Evolutionary conservation across 208 protist species (phyloP).

Genomic region (Acanthamoeba quina): DNA sequence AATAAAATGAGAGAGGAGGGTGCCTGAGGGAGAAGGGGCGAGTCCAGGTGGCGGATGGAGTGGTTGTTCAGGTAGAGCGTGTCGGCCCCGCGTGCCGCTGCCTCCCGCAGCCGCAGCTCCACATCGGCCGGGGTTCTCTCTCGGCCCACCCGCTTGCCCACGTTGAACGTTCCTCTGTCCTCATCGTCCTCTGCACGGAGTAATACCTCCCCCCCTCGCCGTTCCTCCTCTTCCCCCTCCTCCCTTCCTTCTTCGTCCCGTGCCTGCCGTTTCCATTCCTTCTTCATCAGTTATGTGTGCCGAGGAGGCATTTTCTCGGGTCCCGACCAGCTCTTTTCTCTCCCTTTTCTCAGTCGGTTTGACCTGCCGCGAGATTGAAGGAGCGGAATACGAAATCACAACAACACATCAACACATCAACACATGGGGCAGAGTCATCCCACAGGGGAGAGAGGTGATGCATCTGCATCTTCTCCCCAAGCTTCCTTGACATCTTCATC

Average conservation of each 20-base stretch:
- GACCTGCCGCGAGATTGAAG: background rate
- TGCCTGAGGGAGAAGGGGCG: background rate
- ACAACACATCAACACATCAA: background rate
- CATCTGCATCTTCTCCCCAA: too few relatives aligned
- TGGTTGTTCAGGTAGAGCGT: conserved; percentile 28
- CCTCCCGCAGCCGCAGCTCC: background rate
- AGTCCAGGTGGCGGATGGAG: background rate
- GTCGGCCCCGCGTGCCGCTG: background rate
- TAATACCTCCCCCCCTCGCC: background rate
- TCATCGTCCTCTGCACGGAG: background rate
- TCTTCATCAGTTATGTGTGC: background rate
- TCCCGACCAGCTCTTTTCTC: background rate
- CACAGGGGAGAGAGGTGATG: too few relatives aligned
- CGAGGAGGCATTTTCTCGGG: background rate
- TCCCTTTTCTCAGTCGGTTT: background rate
- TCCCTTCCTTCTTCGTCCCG: background rate
- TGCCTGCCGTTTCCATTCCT: conserved; percentile 1
- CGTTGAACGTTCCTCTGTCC: background rate
- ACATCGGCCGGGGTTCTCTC: background rate
- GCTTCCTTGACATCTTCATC: too few relatives aligned
- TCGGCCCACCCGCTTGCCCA: background rate
- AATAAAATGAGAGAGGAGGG: background rate
- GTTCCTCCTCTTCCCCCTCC: background rate
- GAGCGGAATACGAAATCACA: background rate
- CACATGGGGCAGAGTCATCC: background rate